phyloP scores from a whole-genome alignment of 768 basidiomycete genomes.

The Trametes cinnabarina region DNA sequence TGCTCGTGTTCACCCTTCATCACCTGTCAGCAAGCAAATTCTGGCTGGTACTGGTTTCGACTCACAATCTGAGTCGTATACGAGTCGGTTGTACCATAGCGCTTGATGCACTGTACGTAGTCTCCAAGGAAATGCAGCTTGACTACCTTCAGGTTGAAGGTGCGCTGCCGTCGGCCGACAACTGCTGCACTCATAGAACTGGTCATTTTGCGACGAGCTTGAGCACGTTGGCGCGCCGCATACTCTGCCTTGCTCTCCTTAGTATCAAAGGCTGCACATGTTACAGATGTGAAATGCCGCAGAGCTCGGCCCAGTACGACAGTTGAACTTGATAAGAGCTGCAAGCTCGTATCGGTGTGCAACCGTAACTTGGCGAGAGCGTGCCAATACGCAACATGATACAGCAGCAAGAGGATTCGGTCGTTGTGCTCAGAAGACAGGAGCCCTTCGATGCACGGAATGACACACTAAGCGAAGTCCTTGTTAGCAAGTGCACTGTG shows the following conservation, averaged over 20 bases:
- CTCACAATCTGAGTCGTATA: constrained; percentile 35
- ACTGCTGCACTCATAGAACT: too few species aligned
- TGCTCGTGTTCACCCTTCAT: constrained; percentile 37
- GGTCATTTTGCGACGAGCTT: background rate
- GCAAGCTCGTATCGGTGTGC: constrained; percentile 32
- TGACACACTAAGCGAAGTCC: constrained; percentile 29
- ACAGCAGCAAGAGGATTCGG: constrained; percentile 24
- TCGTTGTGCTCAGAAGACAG: constrained; percentile 27
- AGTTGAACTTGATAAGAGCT: constrained; percentile 20
- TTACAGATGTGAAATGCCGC: constrained; percentile 26
- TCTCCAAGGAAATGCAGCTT: constrained; percentile 39
- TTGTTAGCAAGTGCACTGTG: background rate
- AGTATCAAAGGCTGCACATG: constrained; percentile 27
- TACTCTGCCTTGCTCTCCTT: constrained; percentile 27
- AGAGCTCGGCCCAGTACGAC: constrained; percentile 17
- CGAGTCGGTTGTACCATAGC: constrained; percentile 36
- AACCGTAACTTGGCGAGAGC: constrained; percentile 34
- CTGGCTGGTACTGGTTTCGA: too few species aligned
- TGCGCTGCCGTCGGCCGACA: background rate
- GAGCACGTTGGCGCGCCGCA: constrained; percentile 16
- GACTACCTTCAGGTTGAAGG: constrained; percentile 33
- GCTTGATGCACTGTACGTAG: constrained; percentile 27
- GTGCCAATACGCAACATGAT: constrained; percentile 33
- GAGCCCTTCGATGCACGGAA: constrained; percentile 36
- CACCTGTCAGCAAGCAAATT: too few species aligned